These are phyloP conservation scores for Corynascus novoguineensis DNA, from an alignment of 495 filamentous ascomycete genomes.

Conservation along the genomic window DNA sequence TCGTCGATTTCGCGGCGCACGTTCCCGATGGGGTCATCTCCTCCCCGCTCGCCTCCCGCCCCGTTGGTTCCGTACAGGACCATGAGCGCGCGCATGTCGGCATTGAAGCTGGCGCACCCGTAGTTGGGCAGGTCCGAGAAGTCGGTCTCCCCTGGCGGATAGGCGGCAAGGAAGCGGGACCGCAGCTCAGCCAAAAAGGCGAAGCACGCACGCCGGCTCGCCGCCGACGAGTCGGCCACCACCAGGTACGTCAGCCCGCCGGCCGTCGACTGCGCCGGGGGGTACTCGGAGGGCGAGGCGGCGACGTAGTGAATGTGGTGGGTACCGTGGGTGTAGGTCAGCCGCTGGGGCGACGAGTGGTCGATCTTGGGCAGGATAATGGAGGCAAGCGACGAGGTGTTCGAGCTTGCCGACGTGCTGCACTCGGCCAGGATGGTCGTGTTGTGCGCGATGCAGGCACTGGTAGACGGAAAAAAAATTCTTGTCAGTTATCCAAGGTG, in stretches of 20 bases:
- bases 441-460: slow-evolving; percentile 85
- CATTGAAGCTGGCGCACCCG: slow-evolving; percentile 82
- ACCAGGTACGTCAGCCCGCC: slow-evolving; percentile 83
- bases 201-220: slow-evolving; percentile 84
- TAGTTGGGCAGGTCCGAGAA: slow-evolving; percentile 79
- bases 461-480: slow-evolving; percentile 40
- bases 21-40: slow-evolving; percentile 79
- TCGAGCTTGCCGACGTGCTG: slow-evolving; percentile 69
- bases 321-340: slow-evolving; percentile 85
- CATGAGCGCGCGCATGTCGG: slow-evolving; percentile 69
- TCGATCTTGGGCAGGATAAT: slow-evolving; percentile 93
- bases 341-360: slow-evolving; percentile 74
- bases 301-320: slow-evolving; percentile 96
- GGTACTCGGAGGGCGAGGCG: slow-evolving; percentile 64
- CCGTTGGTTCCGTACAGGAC: slow-evolving; percentile 80
- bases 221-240: slow-evolving; percentile 60
- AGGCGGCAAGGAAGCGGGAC: slow-evolving; percentile 74
- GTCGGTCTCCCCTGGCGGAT: slow-evolving; percentile 59
- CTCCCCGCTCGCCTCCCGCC: slow-evolving; percentile 53
- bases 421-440: slow-evolving; percentile 90
- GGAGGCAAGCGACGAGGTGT: slow-evolving; percentile 78
- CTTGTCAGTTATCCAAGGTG: no score
- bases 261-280: slow-evolving; percentile 47
- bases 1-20: slow-evolving; percentile 87
- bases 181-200: slow-evolving; percentile 90